Base-by-base conservation (phyloP, 306 rosid genomes). In the Spatholobus suberectus region DNA sequence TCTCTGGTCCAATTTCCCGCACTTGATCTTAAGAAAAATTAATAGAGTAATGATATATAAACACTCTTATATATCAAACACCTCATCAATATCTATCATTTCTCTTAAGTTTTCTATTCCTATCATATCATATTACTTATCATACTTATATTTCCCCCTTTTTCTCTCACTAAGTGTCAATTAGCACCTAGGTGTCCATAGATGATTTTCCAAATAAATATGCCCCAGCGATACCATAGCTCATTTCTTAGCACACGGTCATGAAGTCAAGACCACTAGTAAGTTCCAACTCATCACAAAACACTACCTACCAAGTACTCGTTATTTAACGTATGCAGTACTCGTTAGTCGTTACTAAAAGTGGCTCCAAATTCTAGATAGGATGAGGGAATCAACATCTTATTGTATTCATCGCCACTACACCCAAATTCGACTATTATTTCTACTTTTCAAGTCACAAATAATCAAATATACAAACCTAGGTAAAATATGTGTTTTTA, bases 231-330 rank as follows among this genome's bases (percentile, higher is more conserved):
- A 59, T 15, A 62, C 15, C 51, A 29, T 47, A 81, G 54, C 17
- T 43, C 52, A 62, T 46, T 29, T 71, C 46, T 27, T 73, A 58
- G 84, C 66, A 41, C 4, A 63, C 15, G 84, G 62, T 80, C 72
- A 57, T 32, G 72, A 71, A 70, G 65, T 46, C 29, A 80, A 80
- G 65, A 12, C 1, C 73, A 61, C 10, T 65, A 35, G 27, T 52
- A 52, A 80, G 65, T 59, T 80, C 78, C 79, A 81, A 46, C 55
- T 59, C 65, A 43, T 40, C 44, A 5, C 35, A 55, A 59, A 59
- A 70, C 37, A 27, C 59, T 41, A 40, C 69, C 76, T 26, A 70
- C 24, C 46, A 55, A 7, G 20, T 17, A 79, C 68, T 26, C 37
- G 0, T 11, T 27, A 59, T 59, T 69, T 62, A 70, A 27, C 61